phyloP scores from a whole-genome alignment of 768 basidiomycete genomes.

The Xanthoconium stramineum region DNA sequence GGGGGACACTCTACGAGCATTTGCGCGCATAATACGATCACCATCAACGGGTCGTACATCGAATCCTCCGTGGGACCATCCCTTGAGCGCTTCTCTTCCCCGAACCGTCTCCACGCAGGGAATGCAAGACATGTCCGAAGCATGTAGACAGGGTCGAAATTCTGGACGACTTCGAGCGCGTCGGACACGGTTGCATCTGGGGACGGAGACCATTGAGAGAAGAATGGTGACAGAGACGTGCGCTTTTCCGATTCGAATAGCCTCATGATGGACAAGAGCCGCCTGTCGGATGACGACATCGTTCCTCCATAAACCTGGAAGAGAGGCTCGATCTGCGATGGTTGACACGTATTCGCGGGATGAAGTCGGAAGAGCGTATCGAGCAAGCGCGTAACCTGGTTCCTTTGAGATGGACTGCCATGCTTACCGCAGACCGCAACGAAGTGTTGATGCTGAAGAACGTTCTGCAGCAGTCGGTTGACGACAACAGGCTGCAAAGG shows the following conservation, averaged over 20 bases:
- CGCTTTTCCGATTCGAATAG: conserved; percentile 74
- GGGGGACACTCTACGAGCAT: conserved; percentile 60
- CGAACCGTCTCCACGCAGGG: conserved; percentile 59
- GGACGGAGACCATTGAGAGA: conserved; percentile 63
- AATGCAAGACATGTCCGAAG: conserved; percentile 71
- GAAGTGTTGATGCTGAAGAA: conserved; percentile 69
- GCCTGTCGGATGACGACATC: conserved; percentile 58
- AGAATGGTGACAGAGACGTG: conserved; percentile 57
- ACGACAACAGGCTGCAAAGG: conserved; percentile 57
- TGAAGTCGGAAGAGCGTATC: conserved; percentile 69
- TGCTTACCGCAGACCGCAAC: conserved; percentile 40
- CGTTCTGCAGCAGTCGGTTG: conserved; percentile 72
- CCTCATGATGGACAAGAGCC: conserved; percentile 70
- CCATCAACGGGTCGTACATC: conserved; percentile 80
- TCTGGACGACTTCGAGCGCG: conserved; percentile 64
- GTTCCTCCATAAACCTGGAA: conserved; percentile 73
- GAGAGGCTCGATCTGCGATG: conserved; percentile 77
- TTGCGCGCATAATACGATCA: conserved; percentile 63
- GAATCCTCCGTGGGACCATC: conserved; percentile 33
- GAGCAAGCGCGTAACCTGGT: conserved; percentile 53
- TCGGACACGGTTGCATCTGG: conserved; percentile 40
- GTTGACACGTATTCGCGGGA: conserved; percentile 81
- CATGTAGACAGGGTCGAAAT: conserved; percentile 63
- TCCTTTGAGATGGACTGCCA: conserved; percentile 32
- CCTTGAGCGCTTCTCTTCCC: conserved; percentile 31